Conservation (phyloP, 2,329 filamentous ascomycete genomes). For the Parastagonospora avenae region DNA sequence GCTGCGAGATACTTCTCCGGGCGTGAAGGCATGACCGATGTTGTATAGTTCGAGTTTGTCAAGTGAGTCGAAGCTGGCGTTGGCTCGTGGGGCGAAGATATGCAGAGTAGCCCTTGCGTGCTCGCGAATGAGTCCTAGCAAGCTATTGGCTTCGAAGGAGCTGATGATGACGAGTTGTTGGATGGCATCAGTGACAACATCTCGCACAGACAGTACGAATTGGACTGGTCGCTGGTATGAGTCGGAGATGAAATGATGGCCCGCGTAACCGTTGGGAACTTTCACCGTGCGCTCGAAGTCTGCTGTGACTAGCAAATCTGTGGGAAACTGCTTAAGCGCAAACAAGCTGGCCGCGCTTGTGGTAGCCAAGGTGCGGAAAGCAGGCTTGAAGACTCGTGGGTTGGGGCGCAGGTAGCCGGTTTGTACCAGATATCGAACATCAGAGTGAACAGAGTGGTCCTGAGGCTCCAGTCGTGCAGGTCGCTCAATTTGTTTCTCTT, state of each 20-base stretch:
- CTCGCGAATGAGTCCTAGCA: constrained; percentile 50
- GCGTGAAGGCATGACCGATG: constrained; percentile 26
- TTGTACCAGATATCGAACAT: constrained; percentile 50
- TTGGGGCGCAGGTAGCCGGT: constrained; percentile 38
- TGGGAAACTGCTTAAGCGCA: constrained; percentile 44
- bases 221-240: constrained; percentile 59
- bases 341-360: constrained; percentile 51
- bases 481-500: constrained; percentile 61
- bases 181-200: neutral
- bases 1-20: constrained; percentile 16
- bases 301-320: constrained; percentile 52
- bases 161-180: constrained; percentile 61
- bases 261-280: constrained; percentile 3
- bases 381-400: constrained; percentile 49
- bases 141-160: constrained; percentile 62
- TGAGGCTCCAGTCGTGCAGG: constrained; percentile 50
- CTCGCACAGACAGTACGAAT: constrained; percentile 54
- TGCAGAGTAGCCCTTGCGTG: constrained; percentile 52
- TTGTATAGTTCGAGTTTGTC: constrained; percentile 56
- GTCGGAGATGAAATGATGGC: constrained; percentile 42
- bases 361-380: constrained; percentile 52
- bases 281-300: constrained; percentile 60
- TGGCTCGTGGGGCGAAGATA: constrained; percentile 58
- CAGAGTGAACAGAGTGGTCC: constrained; percentile 51
- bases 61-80: constrained; percentile 42